phyloP scores from a whole-genome alignment of 192 early-diverging fungal genomes.

The Umbelopsis sp. region DNA sequence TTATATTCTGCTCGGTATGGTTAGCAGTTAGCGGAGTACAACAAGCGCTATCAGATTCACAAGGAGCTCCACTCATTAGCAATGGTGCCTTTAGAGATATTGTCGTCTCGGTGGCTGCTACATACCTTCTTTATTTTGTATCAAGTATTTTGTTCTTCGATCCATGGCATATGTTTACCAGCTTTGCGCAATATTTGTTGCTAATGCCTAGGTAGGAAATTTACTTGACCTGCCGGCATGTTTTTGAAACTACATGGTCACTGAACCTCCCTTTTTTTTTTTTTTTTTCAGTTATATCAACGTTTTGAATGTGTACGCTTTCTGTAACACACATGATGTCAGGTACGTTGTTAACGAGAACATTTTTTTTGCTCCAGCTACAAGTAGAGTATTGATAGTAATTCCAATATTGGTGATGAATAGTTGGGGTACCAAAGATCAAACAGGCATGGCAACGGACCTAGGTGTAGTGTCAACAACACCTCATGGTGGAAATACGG shows the following conservation, averaged over 20 bases:
- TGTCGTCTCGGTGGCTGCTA: conserved; percentile 74
- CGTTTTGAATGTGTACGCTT: conserved; percentile 89
- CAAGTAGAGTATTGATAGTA: background rate
- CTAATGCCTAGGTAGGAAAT: conserved; percentile 56
- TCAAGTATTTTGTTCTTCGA: conserved; percentile 79
- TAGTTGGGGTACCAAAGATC: conserved; percentile 91
- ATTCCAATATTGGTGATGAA: conserved; percentile 18
- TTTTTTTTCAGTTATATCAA: conserved; percentile 69
- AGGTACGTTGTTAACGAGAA: conserved; percentile 14
- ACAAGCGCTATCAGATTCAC: conserved; percentile 44
- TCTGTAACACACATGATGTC: conserved; percentile 94
- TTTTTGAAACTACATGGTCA: background rate
- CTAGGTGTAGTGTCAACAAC: conserved; percentile 68
- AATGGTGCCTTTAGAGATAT: conserved; percentile 71
- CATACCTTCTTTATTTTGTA: conserved; percentile 80
- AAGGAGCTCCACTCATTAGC: conserved; percentile 38
- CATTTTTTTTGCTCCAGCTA: background rate
- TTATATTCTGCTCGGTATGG: conserved; percentile 57
- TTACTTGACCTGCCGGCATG: background rate
- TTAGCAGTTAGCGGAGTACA: conserved; percentile 61
- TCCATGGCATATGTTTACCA: conserved; percentile 89
- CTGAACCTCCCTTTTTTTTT: background rate
- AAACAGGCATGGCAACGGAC: conserved; percentile 63
- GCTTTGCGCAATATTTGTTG: conserved; percentile 80
- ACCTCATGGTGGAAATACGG: conserved; percentile 62